Evolutionary conservation across 2,329 filamentous ascomycete species (phyloP), one percentile per base, ranked within the genome.

Genomic region (Didymosphaeria variabile): DNA sequence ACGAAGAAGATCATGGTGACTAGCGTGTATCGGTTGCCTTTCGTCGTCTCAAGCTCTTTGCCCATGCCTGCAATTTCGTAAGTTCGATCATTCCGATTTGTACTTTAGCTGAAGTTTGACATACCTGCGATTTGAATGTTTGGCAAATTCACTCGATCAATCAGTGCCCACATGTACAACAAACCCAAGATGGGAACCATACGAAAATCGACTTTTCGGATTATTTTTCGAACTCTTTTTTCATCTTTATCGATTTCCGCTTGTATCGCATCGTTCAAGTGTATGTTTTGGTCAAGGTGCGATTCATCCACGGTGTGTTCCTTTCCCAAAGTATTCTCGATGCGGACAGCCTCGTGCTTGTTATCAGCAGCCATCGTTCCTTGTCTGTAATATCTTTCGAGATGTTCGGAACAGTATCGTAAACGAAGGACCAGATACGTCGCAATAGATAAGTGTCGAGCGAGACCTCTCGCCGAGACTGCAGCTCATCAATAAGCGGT

Each of bases 1-100:
- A 63, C 50, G 55, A 63, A 63, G 45, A 63, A 63, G 26, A 63
- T 63, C 58, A 63, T 63, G 26, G 61, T 63, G 29, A 63, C 55
- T 45, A 63, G 47, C 3, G 61, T 63, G 23, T 63, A 63, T 29
- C 61, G 53, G 42, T 63, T 63, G 1, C 61, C 61, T 47, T 60
- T 42, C 7, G 59, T 63, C 10, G 61, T 63, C n/a, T 52, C 51
- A 3, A 63, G 55, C 21, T 63, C 61, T 46, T 49, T 51, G 8
- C 45, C 58, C 61, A 63, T 63, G 9, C 61, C 61, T 44, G 54
- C 34, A 38, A 47, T 46, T 7, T 53, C 44, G 54, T 44, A 46
- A 53, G 46, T 5, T 45, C 49, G 3, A 13, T 9, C 15, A n/a
- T 17, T 8, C 13, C 34, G 21, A 53, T 2, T 3, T 17, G 31